These are phyloP conservation scores for Hypoxylon sp. DNA, from an alignment of 2,329 filamentous ascomycete species.

Conservation along the genomic window DNA sequence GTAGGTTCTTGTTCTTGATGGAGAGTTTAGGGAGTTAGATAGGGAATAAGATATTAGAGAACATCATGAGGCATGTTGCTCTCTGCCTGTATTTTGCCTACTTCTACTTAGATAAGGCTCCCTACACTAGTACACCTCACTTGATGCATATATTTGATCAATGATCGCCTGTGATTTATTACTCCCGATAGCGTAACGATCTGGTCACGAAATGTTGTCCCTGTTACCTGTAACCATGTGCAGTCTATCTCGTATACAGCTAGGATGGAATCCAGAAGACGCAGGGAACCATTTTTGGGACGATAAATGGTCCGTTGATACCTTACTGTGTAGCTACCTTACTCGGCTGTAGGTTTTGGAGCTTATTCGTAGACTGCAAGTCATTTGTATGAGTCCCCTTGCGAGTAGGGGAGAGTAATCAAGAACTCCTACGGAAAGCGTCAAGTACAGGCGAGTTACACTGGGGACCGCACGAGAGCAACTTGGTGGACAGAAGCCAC, in stretches of 20 bases:
- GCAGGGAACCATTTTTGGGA: neutral
- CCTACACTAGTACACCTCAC: too few relatives aligned
- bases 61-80: too few relatives aligned
- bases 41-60: too few relatives aligned
- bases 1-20: neutral
- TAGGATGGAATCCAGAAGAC: neutral
- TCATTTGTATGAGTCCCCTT: neutral
- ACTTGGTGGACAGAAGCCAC: slow-evolving; percentile 24
- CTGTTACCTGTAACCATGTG: neutral
- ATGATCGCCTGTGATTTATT: neutral
- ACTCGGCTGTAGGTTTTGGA: neutral
- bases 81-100: too few relatives aligned
- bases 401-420: neutral
- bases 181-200: neutral
- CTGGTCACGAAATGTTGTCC: neutral
- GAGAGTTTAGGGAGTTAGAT: neutral
- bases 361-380: neutral
- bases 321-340: neutral
- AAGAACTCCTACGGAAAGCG: neutral
- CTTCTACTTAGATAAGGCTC: too few relatives aligned
- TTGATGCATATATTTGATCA: too few relatives aligned
- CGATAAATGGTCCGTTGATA: neutral
- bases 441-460: slow-evolving; percentile 2
- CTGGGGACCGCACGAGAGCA: neutral
- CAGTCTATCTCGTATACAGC: neutral